Evolutionary conservation across 1,284 basidiomycete species (phyloP), one percentile per base, ranked within the genome.

Genomic region (Apiotrichum akiyoshidainum): DNA sequence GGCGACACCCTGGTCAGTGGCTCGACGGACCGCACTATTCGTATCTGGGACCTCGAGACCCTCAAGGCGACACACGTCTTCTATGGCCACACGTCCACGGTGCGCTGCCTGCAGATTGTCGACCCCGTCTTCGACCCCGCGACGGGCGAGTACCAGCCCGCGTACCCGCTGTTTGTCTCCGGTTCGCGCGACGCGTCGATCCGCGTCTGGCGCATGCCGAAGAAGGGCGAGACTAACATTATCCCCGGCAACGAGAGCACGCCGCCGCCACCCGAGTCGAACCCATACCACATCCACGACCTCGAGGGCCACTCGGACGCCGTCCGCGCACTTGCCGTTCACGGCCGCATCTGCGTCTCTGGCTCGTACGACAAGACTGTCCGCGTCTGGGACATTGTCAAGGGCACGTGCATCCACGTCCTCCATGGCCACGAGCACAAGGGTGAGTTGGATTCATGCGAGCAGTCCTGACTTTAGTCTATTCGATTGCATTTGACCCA

Each of bases 311-410:
- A 97, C 69, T 87, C 87, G 54, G 87, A 91, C 70, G 92, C 93
- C 33, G 92, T 97, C 16, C 85, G 93, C 57, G 91, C 92, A 5
- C 81, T 97, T n/a, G 90, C 92, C 33, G 90, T 91, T 12, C 83
- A 91, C 64, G 92, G 93, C 5, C 83, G 89, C 45, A 92, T 88
- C 1, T 83, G 95, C 47, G 89, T 94, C 22, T 94, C 91, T n/a
- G 93, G 92, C 33, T 94, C 91, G 68, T 97, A 97, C 77, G 94
- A 97, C 73, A 89, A 86, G 72, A 90, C 86, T 5, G 92, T 96
- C 41, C 86, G 93, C 41, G 88, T 96, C 39, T 97, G 94, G 93
- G 92, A 97, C 73, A 88, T 92, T 59, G 83, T 92, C 63, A 88
- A 86, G n/a, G 94, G 93, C 13, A 81, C 83, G 45, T 90, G 88